Evolutionary conservation across 2,329 filamentous ascomycete genomes (phyloP).

Genomic region (Periconia digitata): DNA sequence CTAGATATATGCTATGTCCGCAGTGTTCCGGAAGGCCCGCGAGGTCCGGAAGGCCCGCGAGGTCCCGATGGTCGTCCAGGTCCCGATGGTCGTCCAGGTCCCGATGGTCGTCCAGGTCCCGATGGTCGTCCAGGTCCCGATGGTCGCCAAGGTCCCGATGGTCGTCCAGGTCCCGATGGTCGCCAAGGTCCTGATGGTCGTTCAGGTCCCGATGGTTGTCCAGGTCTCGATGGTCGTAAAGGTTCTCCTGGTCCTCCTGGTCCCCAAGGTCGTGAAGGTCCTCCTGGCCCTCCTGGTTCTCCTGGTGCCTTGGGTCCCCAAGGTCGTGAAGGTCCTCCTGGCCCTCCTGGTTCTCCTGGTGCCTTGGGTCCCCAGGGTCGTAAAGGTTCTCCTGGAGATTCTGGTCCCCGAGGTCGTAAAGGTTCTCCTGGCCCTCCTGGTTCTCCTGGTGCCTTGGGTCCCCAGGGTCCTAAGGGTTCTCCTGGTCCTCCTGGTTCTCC

Average conservation of each 20-base stretch:
- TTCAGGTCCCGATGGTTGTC: slow-evolving; percentile 3
- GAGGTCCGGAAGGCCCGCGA: slow-evolving; percentile 2
- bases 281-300: slow-evolving; percentile 2
- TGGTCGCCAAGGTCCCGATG: slow-evolving; percentile 1
- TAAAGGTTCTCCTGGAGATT: too few relatives aligned
- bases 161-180: slow-evolving; percentile 1
- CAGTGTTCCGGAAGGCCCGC: not conserved
- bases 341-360: not conserved
- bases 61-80: slow-evolving; percentile 2
- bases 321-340: not conserved
- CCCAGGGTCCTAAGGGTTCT: not conserved
- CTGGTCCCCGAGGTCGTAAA: not conserved
- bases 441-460: not conserved
- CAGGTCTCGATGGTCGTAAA: slow-evolving; percentile 5
- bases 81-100: slow-evolving; percentile 1
- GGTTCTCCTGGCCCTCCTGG: not conserved
- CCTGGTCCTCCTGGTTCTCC: not conserved
- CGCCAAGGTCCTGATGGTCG: slow-evolving; percentile 1
- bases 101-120: slow-evolving; percentile 1
- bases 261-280: slow-evolving; percentile 4
- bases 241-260: slow-evolving; percentile 1
- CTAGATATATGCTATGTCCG: not conserved
- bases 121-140: slow-evolving; percentile 2
- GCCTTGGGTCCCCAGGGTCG: too few relatives aligned
- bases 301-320: not conserved